Evolutionary conservation across 352 stramenopile species (phyloP).

Genomic region (Globisporangium canariense): DNA sequence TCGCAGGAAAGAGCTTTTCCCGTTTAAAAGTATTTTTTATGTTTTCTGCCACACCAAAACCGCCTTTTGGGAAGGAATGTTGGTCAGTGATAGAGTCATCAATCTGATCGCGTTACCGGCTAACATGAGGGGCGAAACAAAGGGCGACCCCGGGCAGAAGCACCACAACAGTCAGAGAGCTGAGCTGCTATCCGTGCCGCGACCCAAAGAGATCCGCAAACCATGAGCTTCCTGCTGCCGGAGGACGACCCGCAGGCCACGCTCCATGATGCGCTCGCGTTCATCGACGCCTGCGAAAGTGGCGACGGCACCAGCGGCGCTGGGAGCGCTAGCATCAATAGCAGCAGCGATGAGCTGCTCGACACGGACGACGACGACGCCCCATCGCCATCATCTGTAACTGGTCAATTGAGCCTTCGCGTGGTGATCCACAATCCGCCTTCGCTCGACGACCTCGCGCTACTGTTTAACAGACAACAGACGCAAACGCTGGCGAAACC

Average conservation of each 20-base stretch:
- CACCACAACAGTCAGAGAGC: too few relatives aligned
- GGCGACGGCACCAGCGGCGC: neutral
- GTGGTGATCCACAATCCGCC: slow-evolving; percentile 9
- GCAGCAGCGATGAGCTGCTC: neutral
- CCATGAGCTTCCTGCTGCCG: slow-evolving; percentile 10
- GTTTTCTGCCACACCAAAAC: too few relatives aligned
- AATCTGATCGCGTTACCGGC: too few relatives aligned
- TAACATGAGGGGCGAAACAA: too few relatives aligned
- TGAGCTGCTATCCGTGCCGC: too few relatives aligned
- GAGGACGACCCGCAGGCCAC: slow-evolving; percentile 12
- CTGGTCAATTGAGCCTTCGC: slow-evolving; percentile 3
- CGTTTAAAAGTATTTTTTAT: too few relatives aligned
- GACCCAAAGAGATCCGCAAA: neutral
- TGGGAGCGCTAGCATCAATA: neutral
- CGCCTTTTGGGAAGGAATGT: too few relatives aligned
- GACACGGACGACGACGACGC: neutral
- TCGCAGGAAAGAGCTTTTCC: too few relatives aligned
- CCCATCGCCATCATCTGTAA: neutral
- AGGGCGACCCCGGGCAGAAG: too few relatives aligned
- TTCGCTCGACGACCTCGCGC: neutral
- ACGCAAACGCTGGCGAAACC: neutral
- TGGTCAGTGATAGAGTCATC: too few relatives aligned
- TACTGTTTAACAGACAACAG: neutral
- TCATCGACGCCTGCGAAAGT: slow-evolving; percentile 14
- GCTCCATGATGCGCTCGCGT: slow-evolving; percentile 13